Evolutionary conservation across 352 stramenopile genomes (phyloP).

Genomic region (Phytophthora sp.): DNA sequence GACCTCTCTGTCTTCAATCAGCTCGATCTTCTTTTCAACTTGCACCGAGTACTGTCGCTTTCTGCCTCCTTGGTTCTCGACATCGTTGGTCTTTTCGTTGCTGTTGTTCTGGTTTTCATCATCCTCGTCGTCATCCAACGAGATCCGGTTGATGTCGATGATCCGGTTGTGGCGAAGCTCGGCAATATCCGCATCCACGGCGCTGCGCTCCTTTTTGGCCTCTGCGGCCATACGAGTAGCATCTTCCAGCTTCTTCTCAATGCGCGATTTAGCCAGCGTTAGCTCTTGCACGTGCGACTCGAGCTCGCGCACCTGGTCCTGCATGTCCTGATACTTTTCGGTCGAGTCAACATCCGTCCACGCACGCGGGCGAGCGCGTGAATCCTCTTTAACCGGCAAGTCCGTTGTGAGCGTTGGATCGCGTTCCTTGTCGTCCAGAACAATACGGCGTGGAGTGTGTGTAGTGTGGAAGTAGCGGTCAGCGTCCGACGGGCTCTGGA

Average conservation of each 20-base stretch:
- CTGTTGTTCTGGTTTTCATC: slow-evolving; percentile 38
- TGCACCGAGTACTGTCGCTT: slow-evolving; percentile 30
- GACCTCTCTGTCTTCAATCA: slow-evolving; percentile 58
- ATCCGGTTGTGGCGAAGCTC: slow-evolving; percentile 64
- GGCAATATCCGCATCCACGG: slow-evolving; percentile 46
- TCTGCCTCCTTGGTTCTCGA: slow-evolving; percentile 14
- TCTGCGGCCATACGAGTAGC: slow-evolving; percentile 25
- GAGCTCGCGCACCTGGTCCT: slow-evolving; percentile 74
- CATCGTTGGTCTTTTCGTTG: slow-evolving; percentile 25
- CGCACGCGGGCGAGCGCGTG: slow-evolving; percentile 51
- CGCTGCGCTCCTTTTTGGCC: slow-evolving; percentile 45
- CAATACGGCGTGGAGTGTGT: slow-evolving; percentile 15
- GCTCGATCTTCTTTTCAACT: slow-evolving; percentile 36
- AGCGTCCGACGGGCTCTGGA: slow-evolving; percentile 39
- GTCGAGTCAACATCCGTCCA: slow-evolving; percentile 68
- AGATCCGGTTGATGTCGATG: slow-evolving; percentile 73
- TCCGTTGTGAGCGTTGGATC: slow-evolving; percentile 26
- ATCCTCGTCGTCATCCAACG: slow-evolving; percentile 55
- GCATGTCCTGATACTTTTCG: slow-evolving; percentile 63
- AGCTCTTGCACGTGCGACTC: slow-evolving; percentile 73
- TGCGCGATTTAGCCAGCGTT: slow-evolving; percentile 52
- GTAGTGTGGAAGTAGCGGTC: slow-evolving; percentile 29
- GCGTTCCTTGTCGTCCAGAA: slow-evolving; percentile 6
- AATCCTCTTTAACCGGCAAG: slow-evolving; percentile 42
- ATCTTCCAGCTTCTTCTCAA: slow-evolving; percentile 60